These are phyloP conservation scores for Arxiozyma telluris DNA, from an alignment of 1,139 yeast genomes.

Conservation along the genomic window DNA sequence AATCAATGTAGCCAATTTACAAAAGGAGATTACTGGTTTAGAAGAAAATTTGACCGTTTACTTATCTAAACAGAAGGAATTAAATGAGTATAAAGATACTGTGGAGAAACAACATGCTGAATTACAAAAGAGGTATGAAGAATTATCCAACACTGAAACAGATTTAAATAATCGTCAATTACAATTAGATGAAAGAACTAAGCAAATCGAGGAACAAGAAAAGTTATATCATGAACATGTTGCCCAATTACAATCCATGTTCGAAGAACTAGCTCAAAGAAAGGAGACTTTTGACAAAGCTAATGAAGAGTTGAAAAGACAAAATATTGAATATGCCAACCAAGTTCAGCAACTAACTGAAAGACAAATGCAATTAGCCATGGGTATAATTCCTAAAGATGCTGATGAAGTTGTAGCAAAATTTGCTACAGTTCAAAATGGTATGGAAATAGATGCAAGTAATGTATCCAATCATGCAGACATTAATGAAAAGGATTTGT, in stretches of 20 bases:
- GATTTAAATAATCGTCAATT: conserved; percentile 27
- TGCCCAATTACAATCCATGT: conserved; percentile 29
- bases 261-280: conserved; percentile 30
- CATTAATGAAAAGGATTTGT: conserved; percentile 19
- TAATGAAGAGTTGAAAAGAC: conserved; percentile 33
- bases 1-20: conserved; percentile 36
- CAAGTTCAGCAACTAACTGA: conserved; percentile 33
- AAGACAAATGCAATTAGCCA: conserved; percentile 30
- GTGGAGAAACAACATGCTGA: conserved; percentile 34
- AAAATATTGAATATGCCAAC: conserved; percentile 33
- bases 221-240: conserved; percentile 32
- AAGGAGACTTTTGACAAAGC: conserved; percentile 31
- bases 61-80: conserved; percentile 31
- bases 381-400: conserved; percentile 29
- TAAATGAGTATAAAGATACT: conserved; percentile 32
- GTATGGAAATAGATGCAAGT: conserved; percentile 13
- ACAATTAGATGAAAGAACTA: conserved; percentile 30
- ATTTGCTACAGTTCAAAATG: not conserved
- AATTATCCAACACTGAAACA: conserved; percentile 18
- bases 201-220: conserved; percentile 31
- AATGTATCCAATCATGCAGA: conserved; percentile 21
- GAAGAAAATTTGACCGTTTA: conserved; percentile 25
- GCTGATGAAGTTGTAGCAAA: conserved; percentile 29
- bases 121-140: conserved; percentile 32
- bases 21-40: conserved; percentile 42